Conservation (phyloP, 257 asterid species). For the Orobanche coerulescens region DNA sequence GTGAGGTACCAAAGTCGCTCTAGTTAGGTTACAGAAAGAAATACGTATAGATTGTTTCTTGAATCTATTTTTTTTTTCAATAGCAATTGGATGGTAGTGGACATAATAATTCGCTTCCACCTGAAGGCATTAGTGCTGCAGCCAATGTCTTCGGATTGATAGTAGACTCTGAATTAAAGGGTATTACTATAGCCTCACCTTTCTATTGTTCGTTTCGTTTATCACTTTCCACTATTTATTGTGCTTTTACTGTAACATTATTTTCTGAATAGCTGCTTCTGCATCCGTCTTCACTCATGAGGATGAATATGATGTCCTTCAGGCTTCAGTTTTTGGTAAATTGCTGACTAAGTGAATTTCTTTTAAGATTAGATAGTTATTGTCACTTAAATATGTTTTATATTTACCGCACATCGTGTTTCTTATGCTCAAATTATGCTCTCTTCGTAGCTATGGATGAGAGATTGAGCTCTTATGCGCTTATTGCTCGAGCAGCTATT, state of each 20-base stretch:
- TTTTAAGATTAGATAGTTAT: slow-evolving; percentile 4
- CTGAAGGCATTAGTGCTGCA: slow-evolving; percentile 77
- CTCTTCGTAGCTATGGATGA: slow-evolving; percentile 87
- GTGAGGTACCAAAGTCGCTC: not conserved
- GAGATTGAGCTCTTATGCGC: slow-evolving; percentile 90
- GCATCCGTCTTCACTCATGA: slow-evolving; percentile 67
- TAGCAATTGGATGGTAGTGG: slow-evolving; percentile 58
- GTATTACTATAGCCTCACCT: slow-evolving; percentile 33
- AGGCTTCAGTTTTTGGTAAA: slow-evolving; percentile 76
- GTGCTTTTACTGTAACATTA: slow-evolving; percentile 24
- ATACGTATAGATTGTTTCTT: slow-evolving; percentile 7
- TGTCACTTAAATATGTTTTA: slow-evolving; percentile 15
- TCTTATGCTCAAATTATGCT: slow-evolving; percentile 21
- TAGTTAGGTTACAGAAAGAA: slow-evolving; percentile 14
- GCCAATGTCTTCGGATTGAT: slow-evolving; percentile 76
- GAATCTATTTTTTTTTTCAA: slow-evolving; percentile 18
- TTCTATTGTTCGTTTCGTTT: not conserved
- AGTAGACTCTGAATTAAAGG: slow-evolving; percentile 73
- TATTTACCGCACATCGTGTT: slow-evolving; percentile 8
- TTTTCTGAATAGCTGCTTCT: slow-evolving; percentile 60
- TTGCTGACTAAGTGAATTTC: slow-evolving; percentile 13
- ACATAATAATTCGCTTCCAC: slow-evolving; percentile 45
- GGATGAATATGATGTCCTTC: slow-evolving; percentile 53
- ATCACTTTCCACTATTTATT: slow-evolving; percentile 15
- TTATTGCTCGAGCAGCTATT: slow-evolving; percentile 90